These are phyloP conservation scores for Mortierella claussenii DNA, from an alignment of 192 early-diverging fungal genomes.

Conservation along the genomic window DNA sequence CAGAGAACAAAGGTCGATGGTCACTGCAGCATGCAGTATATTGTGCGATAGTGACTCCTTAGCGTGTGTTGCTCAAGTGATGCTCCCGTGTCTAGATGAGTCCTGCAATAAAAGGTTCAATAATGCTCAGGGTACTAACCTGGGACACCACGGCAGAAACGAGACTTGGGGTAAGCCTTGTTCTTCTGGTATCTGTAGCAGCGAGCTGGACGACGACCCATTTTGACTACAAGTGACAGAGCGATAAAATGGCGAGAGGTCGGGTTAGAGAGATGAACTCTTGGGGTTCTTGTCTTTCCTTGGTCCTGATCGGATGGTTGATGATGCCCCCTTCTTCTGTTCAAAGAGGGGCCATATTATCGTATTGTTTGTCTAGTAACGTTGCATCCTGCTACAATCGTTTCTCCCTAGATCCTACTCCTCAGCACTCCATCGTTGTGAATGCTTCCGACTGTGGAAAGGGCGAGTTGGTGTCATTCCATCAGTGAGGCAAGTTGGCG, in stretches of 20 bases:
- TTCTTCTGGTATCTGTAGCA: conserved; percentile 99
- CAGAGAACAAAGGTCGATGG: background rate
- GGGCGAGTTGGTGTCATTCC: too few relatives aligned
- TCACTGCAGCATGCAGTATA: too few relatives aligned
- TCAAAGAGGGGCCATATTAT: too few relatives aligned
- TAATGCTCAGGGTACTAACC: conserved; percentile 43
- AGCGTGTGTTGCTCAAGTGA: background rate
- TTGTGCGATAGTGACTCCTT: too few relatives aligned
- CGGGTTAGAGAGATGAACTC: background rate
- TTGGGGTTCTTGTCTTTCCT: background rate
- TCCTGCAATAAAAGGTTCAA: background rate
- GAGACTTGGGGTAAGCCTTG: conserved; percentile 99
- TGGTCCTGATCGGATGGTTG: too few relatives aligned
- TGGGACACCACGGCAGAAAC: conserved; percentile 99
- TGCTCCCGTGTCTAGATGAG: background rate
- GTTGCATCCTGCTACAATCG: background rate
- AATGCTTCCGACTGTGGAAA: background rate
- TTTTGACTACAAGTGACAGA: conserved; percentile 54
- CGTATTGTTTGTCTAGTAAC: background rate
- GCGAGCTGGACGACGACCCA: conserved; percentile 99
- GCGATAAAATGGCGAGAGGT: background rate
- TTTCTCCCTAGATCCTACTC: background rate
- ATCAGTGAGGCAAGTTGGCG: too few relatives aligned
- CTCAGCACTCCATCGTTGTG: background rate
- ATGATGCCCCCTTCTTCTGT: too few relatives aligned